Conservation (phyloP, 352 stramenopile species). For the Phytophthora aleatoria region DNA sequence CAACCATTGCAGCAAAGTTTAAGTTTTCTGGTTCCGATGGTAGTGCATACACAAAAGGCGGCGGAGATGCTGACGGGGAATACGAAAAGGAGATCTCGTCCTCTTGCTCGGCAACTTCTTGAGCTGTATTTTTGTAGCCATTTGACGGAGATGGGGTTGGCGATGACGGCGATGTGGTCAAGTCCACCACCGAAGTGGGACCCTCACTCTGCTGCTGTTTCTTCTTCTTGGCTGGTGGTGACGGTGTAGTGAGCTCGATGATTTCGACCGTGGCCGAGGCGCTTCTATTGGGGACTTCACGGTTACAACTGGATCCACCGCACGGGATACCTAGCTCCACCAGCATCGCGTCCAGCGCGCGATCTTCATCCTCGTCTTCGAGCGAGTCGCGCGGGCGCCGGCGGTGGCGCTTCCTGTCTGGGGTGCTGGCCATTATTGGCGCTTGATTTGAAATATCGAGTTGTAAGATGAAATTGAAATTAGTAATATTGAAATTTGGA, state of each 20-base stretch:
- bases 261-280: conserved; percentile 22
- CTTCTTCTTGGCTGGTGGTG: conserved; percentile 19
- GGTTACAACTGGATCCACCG: conserved; percentile 1
- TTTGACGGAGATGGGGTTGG: conserved; percentile 8
- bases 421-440: background rate
- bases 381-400: conserved; percentile 23
- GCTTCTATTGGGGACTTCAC: conserved; percentile 17
- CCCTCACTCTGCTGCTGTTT: conserved; percentile 20
- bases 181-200: conserved; percentile 40
- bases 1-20: background rate
- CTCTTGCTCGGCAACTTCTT: conserved; percentile 6
- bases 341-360: conserved; percentile 37
- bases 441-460: too few species aligned
- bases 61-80: conserved; percentile 23
- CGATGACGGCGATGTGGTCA: conserved; percentile 42
- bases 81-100: conserved; percentile 25
- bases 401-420: conserved; percentile 5
- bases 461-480: too few species aligned
- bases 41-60: conserved; percentile 17
- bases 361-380: conserved; percentile 33
- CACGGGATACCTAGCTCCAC: conserved; percentile 37
- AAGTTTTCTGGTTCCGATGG: background rate
- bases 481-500: too few species aligned
- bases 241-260: conserved; percentile 54
- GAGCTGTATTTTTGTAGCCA: conserved; percentile 10